Conservation (phyloP, 441 rosid species). For the Croton laevigatus region DNA sequence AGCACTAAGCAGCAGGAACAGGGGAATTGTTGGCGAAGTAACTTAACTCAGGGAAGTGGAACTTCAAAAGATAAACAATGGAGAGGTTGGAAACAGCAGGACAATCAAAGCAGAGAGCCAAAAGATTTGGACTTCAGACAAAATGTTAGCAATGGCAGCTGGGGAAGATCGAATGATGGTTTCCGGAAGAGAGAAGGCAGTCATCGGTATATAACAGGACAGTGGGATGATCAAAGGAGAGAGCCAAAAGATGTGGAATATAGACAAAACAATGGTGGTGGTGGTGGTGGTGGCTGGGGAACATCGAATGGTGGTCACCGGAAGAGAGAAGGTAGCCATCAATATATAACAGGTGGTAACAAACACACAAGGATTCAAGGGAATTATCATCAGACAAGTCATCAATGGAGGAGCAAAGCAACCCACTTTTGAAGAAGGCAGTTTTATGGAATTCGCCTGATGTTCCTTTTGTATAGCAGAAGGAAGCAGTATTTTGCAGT, state of each 20-base stretch:
- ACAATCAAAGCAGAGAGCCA: slow-evolving; percentile 16
- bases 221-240: slow-evolving; percentile 15
- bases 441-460: slow-evolving; percentile 12
- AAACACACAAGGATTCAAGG: slow-evolving; percentile 39
- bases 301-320: slow-evolving; percentile 35
- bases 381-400: slow-evolving; percentile 28
- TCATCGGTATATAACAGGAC: slow-evolving; percentile 21
- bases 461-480: neutral
- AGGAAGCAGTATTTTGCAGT: slow-evolving; percentile 8
- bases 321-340: slow-evolving; percentile 43
- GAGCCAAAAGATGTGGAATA: slow-evolving; percentile 27
- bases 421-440: slow-evolving; percentile 36
- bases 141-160: slow-evolving; percentile 24
- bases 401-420: slow-evolving; percentile 27
- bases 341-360: slow-evolving; percentile 23
- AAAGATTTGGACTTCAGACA: slow-evolving; percentile 30
- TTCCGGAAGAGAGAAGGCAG: slow-evolving; percentile 42
- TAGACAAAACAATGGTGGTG: slow-evolving; percentile 28
- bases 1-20: slow-evolving; percentile 15
- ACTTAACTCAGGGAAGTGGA: slow-evolving; percentile 12
- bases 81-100: slow-evolving; percentile 28
- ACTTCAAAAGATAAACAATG: slow-evolving; percentile 17
- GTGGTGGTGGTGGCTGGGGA: slow-evolving; percentile 36
- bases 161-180: slow-evolving; percentile 39
- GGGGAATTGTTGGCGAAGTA: slow-evolving; percentile 2